phyloP scores from a whole-genome alignment of 176 grass and related monocot species.

The Triticum timopheevii region DNA sequence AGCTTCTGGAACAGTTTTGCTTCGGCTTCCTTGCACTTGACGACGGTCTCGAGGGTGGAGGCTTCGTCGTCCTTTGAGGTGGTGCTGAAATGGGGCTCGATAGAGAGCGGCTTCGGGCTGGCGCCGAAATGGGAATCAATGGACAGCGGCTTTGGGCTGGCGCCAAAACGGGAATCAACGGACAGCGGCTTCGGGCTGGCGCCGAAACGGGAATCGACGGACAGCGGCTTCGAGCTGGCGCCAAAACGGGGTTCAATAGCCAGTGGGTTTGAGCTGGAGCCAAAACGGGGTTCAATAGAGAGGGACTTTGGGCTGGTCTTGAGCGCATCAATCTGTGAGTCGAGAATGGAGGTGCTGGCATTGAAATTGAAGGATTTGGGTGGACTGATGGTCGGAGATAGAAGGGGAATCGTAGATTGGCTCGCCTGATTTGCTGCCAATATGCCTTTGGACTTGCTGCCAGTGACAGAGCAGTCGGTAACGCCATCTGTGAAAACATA shows the following conservation, averaged over 20 bases:
- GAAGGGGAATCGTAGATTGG: slow-evolving; percentile 52
- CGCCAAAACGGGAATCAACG: slow-evolving; percentile 44
- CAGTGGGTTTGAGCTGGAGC: slow-evolving; percentile 51
- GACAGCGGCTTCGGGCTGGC: slow-evolving; percentile 27
- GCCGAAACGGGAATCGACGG: slow-evolving; percentile 40
- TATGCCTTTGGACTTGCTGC: slow-evolving; percentile 80
- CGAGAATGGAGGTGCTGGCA: slow-evolving; percentile 53
- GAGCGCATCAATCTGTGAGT: slow-evolving; percentile 46
- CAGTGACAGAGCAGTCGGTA: slow-evolving; percentile 95
- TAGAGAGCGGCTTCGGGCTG: slow-evolving; percentile 59
- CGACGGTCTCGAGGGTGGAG: slow-evolving; percentile 91
- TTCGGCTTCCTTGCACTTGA: slow-evolving; percentile 98
- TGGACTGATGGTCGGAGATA: slow-evolving; percentile 44
- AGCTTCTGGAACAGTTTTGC: slow-evolving; percentile 95
- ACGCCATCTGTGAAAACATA: slow-evolving; percentile 77
- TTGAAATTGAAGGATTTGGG: slow-evolving; percentile 79
- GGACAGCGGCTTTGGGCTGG: slow-evolving; percentile 57
- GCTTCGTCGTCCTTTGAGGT: slow-evolving; percentile 71
- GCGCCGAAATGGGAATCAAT: slow-evolving; percentile 56
- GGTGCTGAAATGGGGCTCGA: slow-evolving; percentile 61
- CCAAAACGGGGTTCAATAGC: slow-evolving; percentile 36
- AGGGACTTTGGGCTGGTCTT: slow-evolving; percentile 67
- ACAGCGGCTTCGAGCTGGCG: slow-evolving; percentile 20
- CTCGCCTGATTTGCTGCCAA: slow-evolving; percentile 60
- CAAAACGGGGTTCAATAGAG: slow-evolving; percentile 52